Evolutionary conservation across 2,329 filamentous ascomycete species (phyloP), one percentile per base, ranked within the genome.

Genomic region (Teratosphaeria destructans): DNA sequence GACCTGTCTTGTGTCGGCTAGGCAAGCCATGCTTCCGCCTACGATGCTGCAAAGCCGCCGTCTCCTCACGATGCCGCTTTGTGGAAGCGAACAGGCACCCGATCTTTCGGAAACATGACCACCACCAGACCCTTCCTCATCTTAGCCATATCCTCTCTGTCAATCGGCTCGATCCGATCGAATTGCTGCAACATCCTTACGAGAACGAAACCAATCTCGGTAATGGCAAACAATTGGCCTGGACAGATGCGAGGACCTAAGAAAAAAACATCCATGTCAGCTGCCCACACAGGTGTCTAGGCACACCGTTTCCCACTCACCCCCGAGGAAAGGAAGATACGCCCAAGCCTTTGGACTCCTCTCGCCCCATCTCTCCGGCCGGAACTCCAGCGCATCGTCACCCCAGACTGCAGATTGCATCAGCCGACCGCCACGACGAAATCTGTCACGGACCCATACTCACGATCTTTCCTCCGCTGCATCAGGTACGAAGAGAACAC

Each of bases 351-450:
- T 61, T 10, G 65, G 62, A 0, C 63, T 52, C 37, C 39, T 63
- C 27, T 61, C 32, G 55, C 63, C 56, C 79, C 78, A 81, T 60
- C 78, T 71, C 67, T 78, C 78, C 0, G 78, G 80, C 59, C 68
- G 72, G 71, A 77, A 83, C 49, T 75, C 74, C 26, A 75, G 69
- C 5, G 78, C 78, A 55, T 82, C 79, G 14, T 73, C 67, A 1
- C 80, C 80, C 66, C 75, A 82, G 47, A 78, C n/a, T 53, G 27
- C 27, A n/a, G 3, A 14, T 23, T 26, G 49, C 23, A 23, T 23
- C 23, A 23, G 23, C 23, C 23, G 23, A 23, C 23, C 23, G 23
- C 23, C 23, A 23, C 23, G 23, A 23, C 23, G 23, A 23, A 16
- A 16, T 10, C 27, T 11, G 19, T 53, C 27, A 53, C 12, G n/a